Conservation (phyloP, 106 monocot genomes). For the Vanilla planifolia region DNA sequence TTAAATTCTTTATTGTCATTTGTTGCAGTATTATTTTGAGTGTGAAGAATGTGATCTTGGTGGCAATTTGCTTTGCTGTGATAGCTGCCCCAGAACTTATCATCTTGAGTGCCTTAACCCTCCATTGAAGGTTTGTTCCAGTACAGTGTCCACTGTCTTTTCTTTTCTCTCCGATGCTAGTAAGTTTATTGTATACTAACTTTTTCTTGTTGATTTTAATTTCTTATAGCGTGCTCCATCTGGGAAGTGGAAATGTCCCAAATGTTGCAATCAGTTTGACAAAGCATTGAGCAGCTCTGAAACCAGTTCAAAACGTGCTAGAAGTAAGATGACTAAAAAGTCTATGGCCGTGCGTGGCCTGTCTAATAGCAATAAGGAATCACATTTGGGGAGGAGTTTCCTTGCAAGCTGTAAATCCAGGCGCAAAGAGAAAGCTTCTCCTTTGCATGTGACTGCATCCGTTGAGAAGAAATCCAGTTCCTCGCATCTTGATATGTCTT, state of each 20-base stretch:
- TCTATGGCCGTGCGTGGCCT: constrained; percentile 19
- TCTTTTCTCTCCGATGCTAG: background rate
- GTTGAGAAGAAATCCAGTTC: constrained; percentile 21
- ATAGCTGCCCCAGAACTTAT: constrained; percentile 82
- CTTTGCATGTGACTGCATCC: constrained; percentile 6
- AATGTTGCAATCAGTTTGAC: constrained; percentile 33
- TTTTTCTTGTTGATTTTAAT: constrained; percentile 6
- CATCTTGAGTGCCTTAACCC: constrained; percentile 87
- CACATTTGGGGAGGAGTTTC: constrained; percentile 13
- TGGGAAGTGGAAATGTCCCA: constrained; percentile 86
- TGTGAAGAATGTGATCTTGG: constrained; percentile 90
- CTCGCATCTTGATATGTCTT: constrained; percentile 26
- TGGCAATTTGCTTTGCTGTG: constrained; percentile 93
- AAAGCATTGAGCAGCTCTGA: constrained; percentile 23
- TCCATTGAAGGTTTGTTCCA: constrained; percentile 72
- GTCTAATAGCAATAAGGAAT: constrained; percentile 18
- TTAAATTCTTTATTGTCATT: background rate
- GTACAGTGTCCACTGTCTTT: too few species aligned
- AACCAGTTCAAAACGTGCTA: constrained; percentile 34
- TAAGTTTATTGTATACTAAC: background rate
- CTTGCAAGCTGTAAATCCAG: constrained; percentile 17
- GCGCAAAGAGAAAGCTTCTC: constrained; percentile 35
- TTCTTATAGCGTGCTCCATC: constrained; percentile 54
- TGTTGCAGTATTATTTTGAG: constrained; percentile 73
- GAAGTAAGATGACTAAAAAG: constrained; percentile 38